A percentile compares a stretch with the other conserved stretches of the same genome.
Conservation (phyloP, 2,329 filamentous ascomycete species). For the Spiromastix sp. region DNA sequence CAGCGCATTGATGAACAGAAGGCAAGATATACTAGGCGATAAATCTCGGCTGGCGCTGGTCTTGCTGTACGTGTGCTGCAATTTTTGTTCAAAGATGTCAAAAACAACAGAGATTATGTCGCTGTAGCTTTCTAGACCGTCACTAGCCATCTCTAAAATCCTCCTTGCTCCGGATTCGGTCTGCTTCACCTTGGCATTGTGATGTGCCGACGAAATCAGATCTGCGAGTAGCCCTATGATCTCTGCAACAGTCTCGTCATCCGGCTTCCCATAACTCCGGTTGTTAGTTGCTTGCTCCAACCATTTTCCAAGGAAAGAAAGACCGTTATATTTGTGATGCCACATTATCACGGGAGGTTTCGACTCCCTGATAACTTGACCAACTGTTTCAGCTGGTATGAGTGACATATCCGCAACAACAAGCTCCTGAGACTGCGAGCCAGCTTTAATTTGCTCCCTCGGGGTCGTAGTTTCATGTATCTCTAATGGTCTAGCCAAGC, state of each 20-base stretch:
- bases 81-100: slow-evolving; percentile 68
- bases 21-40: slow-evolving; percentile 61
- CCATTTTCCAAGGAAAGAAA: slow-evolving; percentile 68
- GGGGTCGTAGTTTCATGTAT: slow-evolving; percentile 25
- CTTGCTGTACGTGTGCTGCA: slow-evolving; percentile 41
- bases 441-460: slow-evolving; percentile 4
- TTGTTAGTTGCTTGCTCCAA: slow-evolving; percentile 37
- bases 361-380: slow-evolving; percentile 63
- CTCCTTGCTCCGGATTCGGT: slow-evolving; percentile 29
- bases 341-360: slow-evolving; percentile 66
- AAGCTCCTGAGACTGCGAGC: slow-evolving; percentile 23
- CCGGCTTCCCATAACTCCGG: slow-evolving; percentile 43
- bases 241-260: slow-evolving; percentile 55
- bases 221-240: slow-evolving; percentile 64
- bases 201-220: slow-evolving; percentile 44
- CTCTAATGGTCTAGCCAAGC: slow-evolving; percentile 49
- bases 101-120: slow-evolving; percentile 77
- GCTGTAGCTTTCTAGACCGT: slow-evolving; percentile 34
- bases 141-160: slow-evolving; percentile 41
- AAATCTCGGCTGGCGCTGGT: slow-evolving; percentile 54
- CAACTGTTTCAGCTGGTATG: slow-evolving; percentile 29
- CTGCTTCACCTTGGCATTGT: slow-evolving; percentile 18
- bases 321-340: slow-evolving; percentile 62
- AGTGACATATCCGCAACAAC: slow-evolving; percentile 27
- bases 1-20: slow-evolving; percentile 69